These are phyloP conservation scores for Penstemon eatonii DNA, from an alignment of 257 asterid genomes.

Conservation along the genomic window DNA sequence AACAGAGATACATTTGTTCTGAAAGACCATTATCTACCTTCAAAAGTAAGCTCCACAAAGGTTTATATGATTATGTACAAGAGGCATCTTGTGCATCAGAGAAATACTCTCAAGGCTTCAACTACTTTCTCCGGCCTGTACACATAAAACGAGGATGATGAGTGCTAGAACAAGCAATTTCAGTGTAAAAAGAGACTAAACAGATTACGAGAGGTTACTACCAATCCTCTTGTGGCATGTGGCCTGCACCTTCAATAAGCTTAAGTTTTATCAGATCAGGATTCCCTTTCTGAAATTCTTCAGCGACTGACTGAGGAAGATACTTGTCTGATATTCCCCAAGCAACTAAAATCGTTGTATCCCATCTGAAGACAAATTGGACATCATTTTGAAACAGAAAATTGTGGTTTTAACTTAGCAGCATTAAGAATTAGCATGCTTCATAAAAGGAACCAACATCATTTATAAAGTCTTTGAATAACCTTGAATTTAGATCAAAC, in stretches of 20 bases:
- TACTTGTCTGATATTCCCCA: slow-evolving; percentile 99
- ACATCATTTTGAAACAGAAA: slow-evolving; percentile 6
- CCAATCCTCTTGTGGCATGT: slow-evolving; percentile 99
- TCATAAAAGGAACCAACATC: no score
- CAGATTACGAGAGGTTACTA: slow-evolving; percentile 30
- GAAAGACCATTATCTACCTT: slow-evolving; percentile 17
- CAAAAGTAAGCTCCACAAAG: neutral
- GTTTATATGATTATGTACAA: neutral
- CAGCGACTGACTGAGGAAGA: slow-evolving; percentile 88
- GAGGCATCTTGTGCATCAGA: slow-evolving; percentile 35
- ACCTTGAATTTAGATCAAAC: no score
- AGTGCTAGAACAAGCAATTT: slow-evolving; percentile 14
- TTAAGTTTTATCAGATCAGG: slow-evolving; percentile 56
- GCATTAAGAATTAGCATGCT: neutral
- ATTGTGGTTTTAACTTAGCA: neutral
- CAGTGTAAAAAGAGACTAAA: neutral
- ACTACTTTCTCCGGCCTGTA: slow-evolving; percentile 93
- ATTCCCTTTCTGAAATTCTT: slow-evolving; percentile 73
- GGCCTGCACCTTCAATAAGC: slow-evolving; percentile 97
- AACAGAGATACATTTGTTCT: slow-evolving; percentile 21
- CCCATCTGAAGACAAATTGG: slow-evolving; percentile 66
- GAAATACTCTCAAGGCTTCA: slow-evolving; percentile 57
- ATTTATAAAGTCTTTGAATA: no score
- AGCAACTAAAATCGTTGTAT: slow-evolving; percentile 67
- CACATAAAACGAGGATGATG: slow-evolving; percentile 6